Evolutionary conservation across 148 eudicot species (phyloP).

Genomic region (Heliosperma pusillum): DNA sequence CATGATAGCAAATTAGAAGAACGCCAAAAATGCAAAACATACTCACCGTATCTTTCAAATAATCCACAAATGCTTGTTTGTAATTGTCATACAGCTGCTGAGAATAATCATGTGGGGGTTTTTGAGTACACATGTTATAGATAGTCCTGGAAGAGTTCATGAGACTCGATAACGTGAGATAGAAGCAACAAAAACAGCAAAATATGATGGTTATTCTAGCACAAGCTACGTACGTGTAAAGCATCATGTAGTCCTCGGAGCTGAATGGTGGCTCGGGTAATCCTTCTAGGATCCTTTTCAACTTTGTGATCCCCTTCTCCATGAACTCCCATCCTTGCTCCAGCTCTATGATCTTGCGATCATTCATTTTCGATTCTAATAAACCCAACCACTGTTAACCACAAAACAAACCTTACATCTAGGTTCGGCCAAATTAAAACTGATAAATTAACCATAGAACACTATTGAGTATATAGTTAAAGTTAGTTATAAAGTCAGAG

Average conservation of each 20-base stretch:
- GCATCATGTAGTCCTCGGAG: conserved; percentile 82
- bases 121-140: conserved; percentile 87
- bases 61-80: conserved; percentile 69
- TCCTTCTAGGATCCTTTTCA: conserved; percentile 79
- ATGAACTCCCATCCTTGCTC: conserved; percentile 91
- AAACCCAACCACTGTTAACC: conserved; percentile 17
- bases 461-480: too few species aligned
- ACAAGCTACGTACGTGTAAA: conserved; percentile 59
- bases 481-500: too few species aligned
- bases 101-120: conserved; percentile 87
- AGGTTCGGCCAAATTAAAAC: background rate
- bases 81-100: conserved; percentile 82
- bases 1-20: too few species aligned
- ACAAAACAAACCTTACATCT: conserved; percentile 5
- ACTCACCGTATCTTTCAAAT: conserved; percentile 62
- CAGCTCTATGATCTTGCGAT: conserved; percentile 62
- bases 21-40: background rate
- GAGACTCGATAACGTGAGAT: background rate
- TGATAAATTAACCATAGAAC: background rate
- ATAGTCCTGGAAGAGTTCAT: conserved; percentile 49
- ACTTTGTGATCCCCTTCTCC: conserved; percentile 78
- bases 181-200: background rate
- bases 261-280: conserved; percentile 73
- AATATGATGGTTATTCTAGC: background rate
- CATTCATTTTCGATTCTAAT: conserved; percentile 44